phyloP scores from a whole-genome alignment of 179 eudicot species.

The Carnegiea gigantea region DNA sequence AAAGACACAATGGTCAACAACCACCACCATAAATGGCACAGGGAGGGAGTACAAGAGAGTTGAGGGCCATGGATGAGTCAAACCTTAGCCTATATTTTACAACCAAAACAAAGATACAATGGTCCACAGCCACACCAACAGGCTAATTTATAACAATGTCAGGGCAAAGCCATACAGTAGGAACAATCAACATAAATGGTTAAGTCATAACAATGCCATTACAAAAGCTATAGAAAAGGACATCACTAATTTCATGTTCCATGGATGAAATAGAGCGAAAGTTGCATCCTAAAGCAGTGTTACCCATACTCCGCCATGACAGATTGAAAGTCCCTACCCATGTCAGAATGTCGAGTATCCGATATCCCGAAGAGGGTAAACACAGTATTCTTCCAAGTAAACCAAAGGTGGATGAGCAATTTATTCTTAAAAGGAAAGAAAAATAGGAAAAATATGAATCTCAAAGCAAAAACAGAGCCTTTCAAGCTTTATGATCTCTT shows the following conservation, averaged over 20 bases:
- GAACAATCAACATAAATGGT: slow-evolving; percentile 34
- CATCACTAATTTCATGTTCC: slow-evolving; percentile 8
- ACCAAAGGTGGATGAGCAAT: neutral
- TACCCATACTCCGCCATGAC: neutral
- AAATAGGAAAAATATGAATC: neutral
- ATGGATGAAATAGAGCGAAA: no score
- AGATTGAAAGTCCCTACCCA: neutral
- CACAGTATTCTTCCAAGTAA: neutral
- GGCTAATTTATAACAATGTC: slow-evolving; percentile 22
- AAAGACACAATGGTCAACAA: slow-evolving; percentile 28
- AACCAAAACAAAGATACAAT: no score
- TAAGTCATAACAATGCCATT: slow-evolving; percentile 4
- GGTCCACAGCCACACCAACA: neutral
- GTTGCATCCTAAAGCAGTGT: no score
- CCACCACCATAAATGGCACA: no score
- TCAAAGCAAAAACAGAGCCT: neutral
- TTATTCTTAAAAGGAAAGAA: neutral
- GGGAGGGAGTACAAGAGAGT: no score
- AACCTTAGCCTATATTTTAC: no score
- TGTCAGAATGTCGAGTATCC: neutral
- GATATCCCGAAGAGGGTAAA: neutral
- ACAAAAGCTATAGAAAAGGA: slow-evolving; percentile 4
- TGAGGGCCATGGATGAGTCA: no score
- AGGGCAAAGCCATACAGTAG: slow-evolving; percentile 17
- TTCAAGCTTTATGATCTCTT: neutral